A percentile compares a stretch with the other conserved stretches of the same genome.
phyloP scores from a whole-genome alignment of 2,329 filamentous ascomycete species.

The Fusarium compactum region DNA sequence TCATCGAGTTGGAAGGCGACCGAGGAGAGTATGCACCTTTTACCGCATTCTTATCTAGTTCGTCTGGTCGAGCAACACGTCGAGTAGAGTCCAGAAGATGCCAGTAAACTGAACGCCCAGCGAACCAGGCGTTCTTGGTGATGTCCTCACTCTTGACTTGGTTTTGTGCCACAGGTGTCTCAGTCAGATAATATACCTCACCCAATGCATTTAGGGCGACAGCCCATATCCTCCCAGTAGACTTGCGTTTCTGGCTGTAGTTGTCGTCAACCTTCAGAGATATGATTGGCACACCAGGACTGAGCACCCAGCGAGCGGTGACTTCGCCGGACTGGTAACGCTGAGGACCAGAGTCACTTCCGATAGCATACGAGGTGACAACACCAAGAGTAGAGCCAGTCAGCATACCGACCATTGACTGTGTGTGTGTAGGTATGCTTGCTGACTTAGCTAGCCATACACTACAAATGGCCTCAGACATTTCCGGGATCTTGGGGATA shows the following conservation, averaged over 20 bases:
- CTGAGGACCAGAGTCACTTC: conserved; percentile 67
- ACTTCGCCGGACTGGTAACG: conserved; percentile 79
- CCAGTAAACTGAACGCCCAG: conserved; percentile 85
- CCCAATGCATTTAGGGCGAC: conserved; percentile 93
- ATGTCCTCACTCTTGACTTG: conserved; percentile 65
- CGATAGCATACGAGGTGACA: conserved; percentile 84
- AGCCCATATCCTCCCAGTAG: conserved; percentile 83
- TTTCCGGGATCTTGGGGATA: conserved; percentile 79
- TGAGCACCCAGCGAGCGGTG: conserved; percentile 89
- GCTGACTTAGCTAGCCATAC: conserved; percentile 92
- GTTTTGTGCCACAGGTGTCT: conserved; percentile 70
- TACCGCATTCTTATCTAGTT: conserved; percentile 74
- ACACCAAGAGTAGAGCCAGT: conserved; percentile 86
- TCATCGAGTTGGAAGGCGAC: conserved; percentile 80
- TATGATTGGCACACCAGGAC: conserved; percentile 92
- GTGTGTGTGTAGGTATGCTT: conserved; percentile 76
- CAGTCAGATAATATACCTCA: conserved; percentile 86
- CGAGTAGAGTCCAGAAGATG: conserved; percentile 82
- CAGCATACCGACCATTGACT: conserved; percentile 84
- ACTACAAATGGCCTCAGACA: conserved; percentile 78
- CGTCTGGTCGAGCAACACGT: conserved; percentile 77
- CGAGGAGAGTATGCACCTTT: conserved; percentile 84
- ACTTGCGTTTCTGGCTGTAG: conserved; percentile 78
- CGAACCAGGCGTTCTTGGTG: conserved; percentile 80
- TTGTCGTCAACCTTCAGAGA: conserved; percentile 85